These are phyloP conservation scores for Papiliotrema terrestris DNA, from an alignment of 1,284 basidiomycete genomes.

Conservation along the genomic window DNA sequence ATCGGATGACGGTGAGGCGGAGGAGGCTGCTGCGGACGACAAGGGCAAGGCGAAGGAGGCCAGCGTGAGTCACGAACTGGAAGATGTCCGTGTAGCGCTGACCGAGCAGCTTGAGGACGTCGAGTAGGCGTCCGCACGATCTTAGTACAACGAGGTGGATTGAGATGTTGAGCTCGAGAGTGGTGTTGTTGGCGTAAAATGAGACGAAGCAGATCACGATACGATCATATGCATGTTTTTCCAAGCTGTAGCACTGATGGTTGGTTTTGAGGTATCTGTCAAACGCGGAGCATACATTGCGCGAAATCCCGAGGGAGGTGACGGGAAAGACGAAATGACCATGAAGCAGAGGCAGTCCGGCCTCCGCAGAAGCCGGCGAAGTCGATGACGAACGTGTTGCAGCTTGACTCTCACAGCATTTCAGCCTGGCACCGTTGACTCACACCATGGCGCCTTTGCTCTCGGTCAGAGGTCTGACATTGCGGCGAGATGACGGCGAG, in stretches of 20 bases:
- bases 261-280: too few relatives aligned
- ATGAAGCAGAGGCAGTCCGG: too few relatives aligned
- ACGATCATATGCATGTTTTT: conserved; percentile 2
- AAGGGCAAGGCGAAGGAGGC: conserved; percentile 19
- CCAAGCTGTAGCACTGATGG: background rate
- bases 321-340: too few relatives aligned
- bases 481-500: conserved; percentile 34
- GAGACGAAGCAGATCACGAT: background rate
- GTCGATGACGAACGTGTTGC: background rate
- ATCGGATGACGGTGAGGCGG: conserved; percentile 39
- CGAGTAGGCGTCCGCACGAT: conserved; percentile 16
- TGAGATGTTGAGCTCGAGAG: too few relatives aligned
- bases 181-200: background rate
- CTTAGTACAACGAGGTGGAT: background rate
- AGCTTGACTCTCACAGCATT: background rate
- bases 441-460: conserved; percentile 9
- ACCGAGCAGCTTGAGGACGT: conserved; percentile 28
- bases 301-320: too few relatives aligned
- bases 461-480: conserved; percentile 23
- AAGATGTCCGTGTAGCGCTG: background rate
- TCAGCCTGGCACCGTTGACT: background rate
- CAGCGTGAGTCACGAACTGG: conserved; percentile 18
- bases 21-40: conserved; percentile 51
- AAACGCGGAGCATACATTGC: too few relatives aligned
- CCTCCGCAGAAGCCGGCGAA: too few relatives aligned